A percentile compares a stretch with the other conserved stretches of the same genome.
phyloP scores from a whole-genome alignment of 139 green algal species.

The Chlamydomonas sp. region DNA sequence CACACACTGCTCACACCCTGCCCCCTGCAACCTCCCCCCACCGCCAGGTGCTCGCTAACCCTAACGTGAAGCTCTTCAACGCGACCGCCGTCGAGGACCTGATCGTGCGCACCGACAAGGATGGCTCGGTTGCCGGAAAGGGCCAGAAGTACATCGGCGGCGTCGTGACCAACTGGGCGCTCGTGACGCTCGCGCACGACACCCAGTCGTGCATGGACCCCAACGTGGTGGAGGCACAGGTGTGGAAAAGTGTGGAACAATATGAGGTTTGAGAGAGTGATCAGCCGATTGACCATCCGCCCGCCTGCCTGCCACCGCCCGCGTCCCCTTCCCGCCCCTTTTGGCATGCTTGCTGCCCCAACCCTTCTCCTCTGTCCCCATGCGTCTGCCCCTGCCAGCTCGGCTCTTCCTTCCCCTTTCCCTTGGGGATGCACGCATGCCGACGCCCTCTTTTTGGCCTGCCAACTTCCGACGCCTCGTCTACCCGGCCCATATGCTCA shows the following conservation, averaged over 20 bases:
- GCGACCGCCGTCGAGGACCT: conserved; percentile 72
- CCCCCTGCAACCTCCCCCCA: no score
- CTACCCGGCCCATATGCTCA: no score
- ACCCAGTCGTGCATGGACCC: conserved; percentile 96
- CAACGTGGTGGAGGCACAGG: conserved; percentile 80
- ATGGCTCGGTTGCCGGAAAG: conserved; percentile 5
- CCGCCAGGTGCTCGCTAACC: conserved; percentile 35
- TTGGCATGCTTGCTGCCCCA: not conserved
- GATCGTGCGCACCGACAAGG: conserved; percentile 55
- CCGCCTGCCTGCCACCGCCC: not conserved
- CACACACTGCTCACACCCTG: no score
- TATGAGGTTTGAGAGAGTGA: not conserved
- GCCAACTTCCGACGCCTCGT: no score
- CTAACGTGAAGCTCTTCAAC: conserved; percentile 99
- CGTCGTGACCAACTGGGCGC: conserved; percentile 97
- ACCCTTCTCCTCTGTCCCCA: no score
- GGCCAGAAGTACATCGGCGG: conserved; percentile 60
- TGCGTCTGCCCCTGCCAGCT: not conserved
- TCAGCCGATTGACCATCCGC: not conserved
- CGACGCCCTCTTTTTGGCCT: no score
- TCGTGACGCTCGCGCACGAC: conserved; percentile 93
- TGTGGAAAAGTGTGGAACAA: not conserved
- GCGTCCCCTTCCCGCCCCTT: not conserved
- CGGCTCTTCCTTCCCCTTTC: no score
- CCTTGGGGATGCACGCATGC: no score